phyloP scores from a whole-genome alignment of 495 filamentous ascomycete genomes.

The Oleoguttula mirabilis region DNA sequence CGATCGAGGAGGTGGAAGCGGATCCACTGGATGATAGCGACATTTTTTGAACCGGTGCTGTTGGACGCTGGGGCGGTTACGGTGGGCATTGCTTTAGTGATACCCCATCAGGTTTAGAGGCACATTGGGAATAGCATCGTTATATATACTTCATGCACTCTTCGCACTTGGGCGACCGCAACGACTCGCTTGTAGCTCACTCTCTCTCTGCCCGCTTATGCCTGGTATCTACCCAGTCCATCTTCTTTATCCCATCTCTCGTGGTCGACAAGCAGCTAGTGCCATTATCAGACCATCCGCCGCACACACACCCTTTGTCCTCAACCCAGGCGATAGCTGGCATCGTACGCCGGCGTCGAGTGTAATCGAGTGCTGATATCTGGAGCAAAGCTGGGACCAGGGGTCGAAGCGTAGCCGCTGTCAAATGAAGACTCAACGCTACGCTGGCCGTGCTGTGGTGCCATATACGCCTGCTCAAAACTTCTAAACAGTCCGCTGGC shows the following conservation, averaged over 20 bases:
- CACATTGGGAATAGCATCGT: background rate
- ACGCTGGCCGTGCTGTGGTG: too few species aligned
- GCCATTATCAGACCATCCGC: too few species aligned
- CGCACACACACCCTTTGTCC: too few species aligned
- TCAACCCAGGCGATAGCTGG: too few species aligned
- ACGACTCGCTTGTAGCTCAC: background rate
- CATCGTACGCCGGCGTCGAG: too few species aligned
- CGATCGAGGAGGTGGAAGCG: background rate
- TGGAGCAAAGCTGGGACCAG: too few species aligned
- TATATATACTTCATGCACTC: background rate
- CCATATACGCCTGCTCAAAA: too few species aligned
- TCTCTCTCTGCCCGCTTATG: background rate
- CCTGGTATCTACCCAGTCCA: background rate
- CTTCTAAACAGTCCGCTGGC: too few species aligned
- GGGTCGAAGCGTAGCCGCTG: too few species aligned
- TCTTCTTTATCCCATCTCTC: background rate
- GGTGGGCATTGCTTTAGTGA: background rate
- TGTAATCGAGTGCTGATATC: too few species aligned
- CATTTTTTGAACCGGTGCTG: slow-evolving; percentile 13
- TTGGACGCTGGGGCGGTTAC: background rate
- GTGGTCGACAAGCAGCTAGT: too few species aligned
- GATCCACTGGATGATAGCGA: slow-evolving; percentile 19
- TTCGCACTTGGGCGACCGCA: background rate
- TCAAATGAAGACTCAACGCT: too few species aligned
- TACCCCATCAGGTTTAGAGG: background rate